Conservation (phyloP, 176 grass and related monocot genomes). For the Musa itinerans region DNA sequence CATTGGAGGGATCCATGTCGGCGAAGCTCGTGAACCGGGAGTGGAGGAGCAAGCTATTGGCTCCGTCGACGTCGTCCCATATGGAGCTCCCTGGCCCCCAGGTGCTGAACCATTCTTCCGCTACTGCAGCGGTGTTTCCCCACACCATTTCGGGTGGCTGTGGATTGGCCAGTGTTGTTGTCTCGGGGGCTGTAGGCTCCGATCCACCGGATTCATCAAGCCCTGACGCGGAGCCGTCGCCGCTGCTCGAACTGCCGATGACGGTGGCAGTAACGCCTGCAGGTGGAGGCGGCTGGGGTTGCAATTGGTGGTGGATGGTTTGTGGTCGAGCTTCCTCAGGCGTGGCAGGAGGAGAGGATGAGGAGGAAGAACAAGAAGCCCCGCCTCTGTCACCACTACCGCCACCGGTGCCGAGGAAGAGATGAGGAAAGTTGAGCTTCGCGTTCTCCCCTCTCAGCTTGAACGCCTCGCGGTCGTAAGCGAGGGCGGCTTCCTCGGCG, state of each 20-base stretch:
- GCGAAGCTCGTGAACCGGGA: slow-evolving; percentile 35
- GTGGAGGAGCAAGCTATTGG: slow-evolving; percentile 58
- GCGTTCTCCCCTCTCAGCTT: slow-evolving; percentile 84
- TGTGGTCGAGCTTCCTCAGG: slow-evolving; percentile 25
- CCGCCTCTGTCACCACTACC: slow-evolving; percentile 33
- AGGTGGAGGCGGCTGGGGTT: background rate
- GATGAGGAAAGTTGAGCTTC: slow-evolving; percentile 84
- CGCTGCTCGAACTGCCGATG: no score
- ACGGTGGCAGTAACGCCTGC: background rate
- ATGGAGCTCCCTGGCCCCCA: slow-evolving; percentile 89
- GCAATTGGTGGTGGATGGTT: slow-evolving; percentile 4
- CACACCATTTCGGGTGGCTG: slow-evolving; percentile 36
- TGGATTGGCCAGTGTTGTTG: background rate
- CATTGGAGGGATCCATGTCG: background rate
- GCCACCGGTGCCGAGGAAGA: slow-evolving; percentile 57
- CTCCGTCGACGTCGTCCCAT: slow-evolving; percentile 93
- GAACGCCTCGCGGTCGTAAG: slow-evolving; percentile 89
- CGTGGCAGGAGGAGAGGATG: slow-evolving; percentile 26
- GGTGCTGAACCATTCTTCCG: slow-evolving; percentile 86
- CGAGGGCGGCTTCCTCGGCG: slow-evolving; percentile 94
- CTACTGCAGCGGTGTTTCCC: slow-evolving; percentile 46
- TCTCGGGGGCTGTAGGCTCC: background rate
- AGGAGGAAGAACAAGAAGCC: slow-evolving; percentile 41
- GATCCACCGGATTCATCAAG: no score
- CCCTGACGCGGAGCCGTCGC: no score